Conservation (phyloP, 495 filamentous ascomycete genomes). For the Podospora didyma region DNA sequence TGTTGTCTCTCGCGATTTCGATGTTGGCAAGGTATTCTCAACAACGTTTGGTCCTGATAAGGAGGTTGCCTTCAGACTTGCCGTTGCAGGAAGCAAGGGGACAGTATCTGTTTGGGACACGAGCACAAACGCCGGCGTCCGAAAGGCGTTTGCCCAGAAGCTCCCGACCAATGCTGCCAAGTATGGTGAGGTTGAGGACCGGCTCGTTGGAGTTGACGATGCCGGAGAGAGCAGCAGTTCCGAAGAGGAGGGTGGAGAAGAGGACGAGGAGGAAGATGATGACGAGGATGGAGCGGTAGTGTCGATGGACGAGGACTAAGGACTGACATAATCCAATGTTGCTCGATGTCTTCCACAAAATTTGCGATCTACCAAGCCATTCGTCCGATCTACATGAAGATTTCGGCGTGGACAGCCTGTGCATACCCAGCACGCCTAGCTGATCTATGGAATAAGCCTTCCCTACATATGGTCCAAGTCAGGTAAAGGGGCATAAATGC, state of each 20-base stretch:
- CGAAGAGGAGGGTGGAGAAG: slow-evolving; percentile 53
- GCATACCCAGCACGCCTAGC: too few species aligned
- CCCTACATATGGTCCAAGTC: too few species aligned
- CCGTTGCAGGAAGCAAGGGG: slow-evolving; percentile 93
- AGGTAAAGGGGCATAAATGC: too few species aligned
- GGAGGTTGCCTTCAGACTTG: slow-evolving; percentile 84
- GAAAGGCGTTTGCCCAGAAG: slow-evolving; percentile 75
- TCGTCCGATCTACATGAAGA: neutral
- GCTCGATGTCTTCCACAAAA: neutral
- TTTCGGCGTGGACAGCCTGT: too few species aligned
- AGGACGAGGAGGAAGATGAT: slow-evolving; percentile 49
- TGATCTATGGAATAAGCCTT: too few species aligned
- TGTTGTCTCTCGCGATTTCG: slow-evolving; percentile 86
- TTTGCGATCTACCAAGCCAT: neutral
- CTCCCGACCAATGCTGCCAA: slow-evolving; percentile 39
- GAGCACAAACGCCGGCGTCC: slow-evolving; percentile 86
- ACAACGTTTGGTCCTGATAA: slow-evolving; percentile 82
- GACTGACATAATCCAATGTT: slow-evolving; percentile 30
- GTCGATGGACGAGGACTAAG: slow-evolving; percentile 53
- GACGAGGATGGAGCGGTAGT: slow-evolving; percentile 52
- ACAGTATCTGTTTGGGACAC: slow-evolving; percentile 95
- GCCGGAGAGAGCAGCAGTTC: slow-evolving; percentile 53
- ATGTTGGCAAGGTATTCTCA: slow-evolving; percentile 92
- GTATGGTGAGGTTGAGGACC: slow-evolving; percentile 69
- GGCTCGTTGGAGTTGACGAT: slow-evolving; percentile 66